phyloP scores from a whole-genome alignment of 1,284 basidiomycete genomes.

The Coniophora puteana region DNA sequence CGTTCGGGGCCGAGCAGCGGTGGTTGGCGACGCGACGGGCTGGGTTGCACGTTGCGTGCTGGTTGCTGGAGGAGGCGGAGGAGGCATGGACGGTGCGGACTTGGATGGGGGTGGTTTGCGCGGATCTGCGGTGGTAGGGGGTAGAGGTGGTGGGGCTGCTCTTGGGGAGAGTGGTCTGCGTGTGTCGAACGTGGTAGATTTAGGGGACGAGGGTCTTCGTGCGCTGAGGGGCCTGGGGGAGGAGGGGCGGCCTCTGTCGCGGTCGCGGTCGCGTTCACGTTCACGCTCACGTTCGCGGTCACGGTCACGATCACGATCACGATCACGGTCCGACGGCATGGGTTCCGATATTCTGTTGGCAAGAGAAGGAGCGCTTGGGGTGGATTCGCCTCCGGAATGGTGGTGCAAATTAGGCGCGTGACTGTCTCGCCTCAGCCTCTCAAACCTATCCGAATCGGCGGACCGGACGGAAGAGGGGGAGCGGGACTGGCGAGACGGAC shows the following conservation, averaged over 20 bases:
- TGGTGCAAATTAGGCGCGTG: neutral
- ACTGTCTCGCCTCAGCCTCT: constrained; percentile 16
- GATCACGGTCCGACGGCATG: too few relatives aligned
- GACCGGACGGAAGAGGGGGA: constrained; percentile 23
- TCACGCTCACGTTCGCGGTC: too few relatives aligned
- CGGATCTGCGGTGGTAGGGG: neutral
- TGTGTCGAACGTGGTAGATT: constrained; percentile 3
- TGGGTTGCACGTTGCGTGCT: too few relatives aligned
- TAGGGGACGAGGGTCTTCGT: constrained; percentile 6
- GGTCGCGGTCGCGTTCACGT: too few relatives aligned
- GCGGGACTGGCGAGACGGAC: too few relatives aligned
- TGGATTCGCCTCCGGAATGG: neutral
- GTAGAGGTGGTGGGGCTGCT: neutral
- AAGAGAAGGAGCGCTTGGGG: too few relatives aligned
- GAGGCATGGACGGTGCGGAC: constrained; percentile 5
- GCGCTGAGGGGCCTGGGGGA: too few relatives aligned
- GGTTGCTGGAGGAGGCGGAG: constrained; percentile 19
- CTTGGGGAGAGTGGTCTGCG: neutral
- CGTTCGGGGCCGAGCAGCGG: too few relatives aligned
- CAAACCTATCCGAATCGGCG: constrained; percentile 21
- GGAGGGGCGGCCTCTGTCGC: too few relatives aligned
- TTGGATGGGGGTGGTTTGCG: neutral
- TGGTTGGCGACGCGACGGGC: too few relatives aligned
- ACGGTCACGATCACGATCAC: too few relatives aligned
- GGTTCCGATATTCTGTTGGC: too few relatives aligned